A percentile compares a stretch with the other conserved stretches of the same genome.
phyloP scores from a whole-genome alignment of 768 basidiomycete genomes.

The Phylloporus scabripes region DNA sequence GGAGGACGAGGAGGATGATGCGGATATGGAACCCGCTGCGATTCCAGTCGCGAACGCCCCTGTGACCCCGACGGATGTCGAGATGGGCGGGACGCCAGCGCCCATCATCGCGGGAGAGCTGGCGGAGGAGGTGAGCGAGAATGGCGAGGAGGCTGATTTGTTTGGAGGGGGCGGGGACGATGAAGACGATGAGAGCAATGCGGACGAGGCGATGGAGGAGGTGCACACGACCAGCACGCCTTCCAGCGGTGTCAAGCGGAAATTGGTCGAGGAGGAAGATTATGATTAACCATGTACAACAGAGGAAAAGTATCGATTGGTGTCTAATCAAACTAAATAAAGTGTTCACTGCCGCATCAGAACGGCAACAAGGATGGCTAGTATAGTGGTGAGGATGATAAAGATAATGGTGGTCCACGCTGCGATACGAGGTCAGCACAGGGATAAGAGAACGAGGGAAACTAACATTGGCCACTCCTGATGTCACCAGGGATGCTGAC shows the following conservation, averaged over 20 bases:
- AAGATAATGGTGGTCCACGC: slow-evolving; percentile 38
- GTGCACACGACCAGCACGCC: slow-evolving; percentile 50
- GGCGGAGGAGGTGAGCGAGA: slow-evolving; percentile 65
- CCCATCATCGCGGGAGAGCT: slow-evolving; percentile 32
- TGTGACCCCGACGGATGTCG: slow-evolving; percentile 59
- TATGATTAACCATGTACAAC: slow-evolving; percentile 50
- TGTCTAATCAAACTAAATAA: not conserved
- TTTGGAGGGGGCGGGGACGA: slow-evolving; percentile 69
- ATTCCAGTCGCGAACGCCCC: slow-evolving; percentile 36
- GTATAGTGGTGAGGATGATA: slow-evolving; percentile 38
- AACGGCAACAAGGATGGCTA: slow-evolving; percentile 41
- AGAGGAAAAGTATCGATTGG: not conserved
- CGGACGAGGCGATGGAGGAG: slow-evolving; percentile 73
- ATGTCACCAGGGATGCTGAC: slow-evolving; percentile 62
- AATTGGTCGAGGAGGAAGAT: slow-evolving; percentile 82
- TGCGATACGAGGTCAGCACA: slow-evolving; percentile 28
- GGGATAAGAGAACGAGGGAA: slow-evolving; percentile 20
- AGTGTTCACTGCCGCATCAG: slow-evolving; percentile 28
- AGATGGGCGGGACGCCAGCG: slow-evolving; percentile 38
- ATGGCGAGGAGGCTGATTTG: slow-evolving; percentile 67
- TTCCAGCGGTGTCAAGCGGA: slow-evolving; percentile 68
- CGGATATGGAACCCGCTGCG: slow-evolving; percentile 65
- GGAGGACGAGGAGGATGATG: slow-evolving; percentile 54
- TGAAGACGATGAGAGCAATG: slow-evolving; percentile 55
- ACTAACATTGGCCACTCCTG: slow-evolving; percentile 47